Conservation (phyloP, 2,329 filamentous ascomycete species). For the Xylariaceae sp. region DNA sequence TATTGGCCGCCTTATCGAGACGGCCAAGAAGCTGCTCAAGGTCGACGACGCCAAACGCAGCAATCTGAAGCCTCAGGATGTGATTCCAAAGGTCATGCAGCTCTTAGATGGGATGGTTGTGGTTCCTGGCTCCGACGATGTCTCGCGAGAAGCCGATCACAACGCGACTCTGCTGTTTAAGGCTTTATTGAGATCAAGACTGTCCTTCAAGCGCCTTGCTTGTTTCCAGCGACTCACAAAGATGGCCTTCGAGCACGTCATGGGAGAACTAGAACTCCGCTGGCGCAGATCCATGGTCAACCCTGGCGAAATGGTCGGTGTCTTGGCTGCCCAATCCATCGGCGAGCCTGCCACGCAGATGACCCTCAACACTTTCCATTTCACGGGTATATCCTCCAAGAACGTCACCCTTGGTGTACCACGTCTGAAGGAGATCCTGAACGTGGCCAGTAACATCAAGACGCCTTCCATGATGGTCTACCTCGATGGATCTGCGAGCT, state of each 20-base stretch:
- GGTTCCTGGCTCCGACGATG: conserved; percentile 73
- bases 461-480: conserved; percentile 96
- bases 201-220: conserved; percentile 90
- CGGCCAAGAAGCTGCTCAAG: conserved; percentile 82
- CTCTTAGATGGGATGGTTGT: conserved; percentile 73
- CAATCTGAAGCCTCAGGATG: conserved; percentile 81
- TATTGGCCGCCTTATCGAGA: conserved; percentile 81
- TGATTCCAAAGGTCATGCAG: conserved; percentile 69
- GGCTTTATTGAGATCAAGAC: conserved; percentile 76
- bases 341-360: conserved; percentile 98
- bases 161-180: conserved; percentile 92
- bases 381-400: conserved; percentile 98
- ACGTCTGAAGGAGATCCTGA: conserved; percentile 98
- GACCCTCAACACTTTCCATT: conserved; percentile 99
- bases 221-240: conserved; percentile 80
- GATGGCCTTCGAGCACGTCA: conserved; percentile 82
- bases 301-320: conserved; percentile 98
- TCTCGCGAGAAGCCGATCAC: conserved; percentile 79
- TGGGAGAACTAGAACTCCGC: conserved; percentile 83
- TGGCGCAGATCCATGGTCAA: conserved; percentile 81
- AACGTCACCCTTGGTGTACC: conserved; percentile 99
- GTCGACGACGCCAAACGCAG: conserved; percentile 80
- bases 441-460: conserved; percentile 96
- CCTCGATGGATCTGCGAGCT: conserved; percentile 55
- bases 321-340: conserved; percentile 94